A percentile compares a stretch with the other conserved stretches of the same genome.
These are phyloP conservation scores for Asterochloris erici DNA, from an alignment of 139 green algal species.

Conservation along the genomic window DNA sequence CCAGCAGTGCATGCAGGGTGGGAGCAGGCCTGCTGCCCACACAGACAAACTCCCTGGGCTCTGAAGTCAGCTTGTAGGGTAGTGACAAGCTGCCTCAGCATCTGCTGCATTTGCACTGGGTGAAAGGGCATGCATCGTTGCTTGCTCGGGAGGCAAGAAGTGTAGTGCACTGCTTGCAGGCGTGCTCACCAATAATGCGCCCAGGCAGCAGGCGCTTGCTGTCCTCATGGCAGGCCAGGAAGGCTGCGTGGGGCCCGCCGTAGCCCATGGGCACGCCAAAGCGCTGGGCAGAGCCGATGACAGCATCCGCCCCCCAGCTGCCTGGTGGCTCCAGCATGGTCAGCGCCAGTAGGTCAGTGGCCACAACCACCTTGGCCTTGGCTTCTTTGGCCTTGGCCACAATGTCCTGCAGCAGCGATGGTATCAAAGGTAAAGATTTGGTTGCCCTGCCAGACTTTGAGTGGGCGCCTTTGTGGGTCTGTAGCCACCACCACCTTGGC, in stretches of 20 bases:
- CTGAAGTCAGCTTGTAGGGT: no score
- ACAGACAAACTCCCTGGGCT: no score
- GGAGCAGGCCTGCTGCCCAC: no score
- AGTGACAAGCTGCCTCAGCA: no score
- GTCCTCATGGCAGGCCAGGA: slow-evolving; percentile 91
- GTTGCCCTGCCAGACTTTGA: no score
- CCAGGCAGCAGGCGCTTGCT: slow-evolving; percentile 95
- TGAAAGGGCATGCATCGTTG: no score
- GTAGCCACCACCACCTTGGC: no score
- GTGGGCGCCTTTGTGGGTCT: no score
- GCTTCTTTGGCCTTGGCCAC: slow-evolving; percentile 48
- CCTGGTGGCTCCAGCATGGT: slow-evolving; percentile 90
- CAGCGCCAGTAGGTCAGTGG: slow-evolving; percentile 96
- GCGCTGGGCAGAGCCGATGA: slow-evolving; percentile 92
- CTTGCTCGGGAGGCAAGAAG: no score
- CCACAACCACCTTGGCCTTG: slow-evolving; percentile 75
- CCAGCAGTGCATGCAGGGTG: no score
- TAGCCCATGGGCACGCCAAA: slow-evolving; percentile 99
- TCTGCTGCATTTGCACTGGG: no score
- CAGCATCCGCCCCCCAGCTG: slow-evolving; percentile 98
- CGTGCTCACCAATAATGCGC: slow-evolving; percentile 84
- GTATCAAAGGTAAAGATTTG: no score
- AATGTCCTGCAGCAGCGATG: slow-evolving; percentile 2
- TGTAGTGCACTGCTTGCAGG: background rate
- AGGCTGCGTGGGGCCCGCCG: slow-evolving; percentile 96